Percentiles rank a stretch among this genome's conserved stretches.
Conservation (phyloP, 2,329 filamentous ascomycete genomes). For the Daldinia sp. region DNA sequence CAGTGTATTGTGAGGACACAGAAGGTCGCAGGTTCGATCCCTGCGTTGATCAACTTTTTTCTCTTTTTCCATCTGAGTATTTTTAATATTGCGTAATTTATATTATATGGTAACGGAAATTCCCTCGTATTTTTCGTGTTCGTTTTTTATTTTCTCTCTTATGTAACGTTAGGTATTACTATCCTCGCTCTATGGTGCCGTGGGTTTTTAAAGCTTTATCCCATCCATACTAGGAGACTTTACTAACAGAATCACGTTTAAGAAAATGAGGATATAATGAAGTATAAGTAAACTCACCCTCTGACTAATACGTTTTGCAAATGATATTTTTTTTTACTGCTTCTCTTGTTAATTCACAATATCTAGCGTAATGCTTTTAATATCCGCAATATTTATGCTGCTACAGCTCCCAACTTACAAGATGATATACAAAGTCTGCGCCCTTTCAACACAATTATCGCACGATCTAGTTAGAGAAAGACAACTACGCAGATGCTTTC, state of each 20-base stretch:
- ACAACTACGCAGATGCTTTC: slow-evolving; percentile 36
- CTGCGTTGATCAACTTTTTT: slow-evolving; percentile 37
- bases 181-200: too few relatives aligned
- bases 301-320: too few relatives aligned
- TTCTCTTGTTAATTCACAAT: too few relatives aligned
- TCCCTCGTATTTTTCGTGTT: too few relatives aligned
- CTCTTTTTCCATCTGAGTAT: neutral
- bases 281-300: too few relatives aligned
- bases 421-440: neutral
- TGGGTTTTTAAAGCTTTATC: too few relatives aligned
- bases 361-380: neutral
- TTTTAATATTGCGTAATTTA: neutral
- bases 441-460: neutral
- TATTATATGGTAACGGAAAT: too few relatives aligned
- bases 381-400: neutral
- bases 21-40: slow-evolving; percentile 41
- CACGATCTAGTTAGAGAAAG: neutral
- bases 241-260: neutral
- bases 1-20: slow-evolving; percentile 31
- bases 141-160: too few relatives aligned
- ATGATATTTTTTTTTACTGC: neutral
- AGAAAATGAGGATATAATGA: neutral
- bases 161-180: too few relatives aligned
- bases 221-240: neutral
- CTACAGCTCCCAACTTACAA: neutral